These are phyloP conservation scores for Diaporthe sp. DNA, from an alignment of 2,329 filamentous ascomycete genomes.

Conservation along the genomic window DNA sequence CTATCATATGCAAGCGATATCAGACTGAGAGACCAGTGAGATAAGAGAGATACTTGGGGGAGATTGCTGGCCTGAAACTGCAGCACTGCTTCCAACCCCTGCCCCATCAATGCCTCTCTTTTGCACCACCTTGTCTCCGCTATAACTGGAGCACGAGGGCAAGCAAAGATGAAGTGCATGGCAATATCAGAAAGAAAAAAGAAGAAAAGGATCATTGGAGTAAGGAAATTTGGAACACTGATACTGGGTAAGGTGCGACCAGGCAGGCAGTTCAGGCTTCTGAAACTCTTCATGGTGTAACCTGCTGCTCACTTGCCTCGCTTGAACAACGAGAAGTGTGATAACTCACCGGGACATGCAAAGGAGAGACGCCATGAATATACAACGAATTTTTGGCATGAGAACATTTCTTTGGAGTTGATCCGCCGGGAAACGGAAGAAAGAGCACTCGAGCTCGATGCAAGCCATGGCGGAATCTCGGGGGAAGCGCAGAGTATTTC, in stretches of 20 bases:
- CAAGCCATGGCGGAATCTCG: background rate
- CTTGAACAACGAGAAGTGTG: background rate
- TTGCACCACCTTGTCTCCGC: background rate
- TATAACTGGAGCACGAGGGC: too few relatives aligned
- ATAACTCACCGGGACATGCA: background rate
- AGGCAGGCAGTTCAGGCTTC: conserved; percentile 10
- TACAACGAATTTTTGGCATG: background rate
- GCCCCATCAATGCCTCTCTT: background rate
- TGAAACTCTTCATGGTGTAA: background rate
- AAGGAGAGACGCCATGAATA: background rate
- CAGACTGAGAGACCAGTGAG: background rate
- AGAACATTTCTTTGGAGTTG: background rate
- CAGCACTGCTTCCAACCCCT: background rate
- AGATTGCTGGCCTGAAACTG: background rate
- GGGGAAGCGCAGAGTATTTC: background rate
- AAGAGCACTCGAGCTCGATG: background rate
- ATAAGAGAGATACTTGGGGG: background rate
- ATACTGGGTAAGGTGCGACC: background rate
- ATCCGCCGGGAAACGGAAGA: background rate
- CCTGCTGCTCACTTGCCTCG: background rate
- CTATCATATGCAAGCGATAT: background rate
- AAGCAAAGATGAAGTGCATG: background rate
- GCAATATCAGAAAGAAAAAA: background rate
- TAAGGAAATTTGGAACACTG: background rate
- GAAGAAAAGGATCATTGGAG: background rate